A percentile compares a stretch with the other conserved stretches of the same genome.
Evolutionary conservation across 140 eudicot species (phyloP).

Genomic region (Anethum foeniculum): DNA sequence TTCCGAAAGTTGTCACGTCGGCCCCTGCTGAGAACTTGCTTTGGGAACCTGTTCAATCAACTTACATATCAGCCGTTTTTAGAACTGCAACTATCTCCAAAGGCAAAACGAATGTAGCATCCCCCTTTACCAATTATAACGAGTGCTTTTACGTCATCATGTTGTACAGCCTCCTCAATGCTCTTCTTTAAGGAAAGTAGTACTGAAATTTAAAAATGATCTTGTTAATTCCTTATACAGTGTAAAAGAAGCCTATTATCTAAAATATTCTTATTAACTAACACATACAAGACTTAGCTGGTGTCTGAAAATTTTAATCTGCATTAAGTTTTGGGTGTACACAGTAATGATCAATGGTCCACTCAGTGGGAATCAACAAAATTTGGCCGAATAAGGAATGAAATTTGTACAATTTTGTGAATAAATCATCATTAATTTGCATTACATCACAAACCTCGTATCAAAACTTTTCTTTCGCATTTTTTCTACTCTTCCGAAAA

Average conservation of each 20-base stretch:
- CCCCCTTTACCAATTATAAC: slow-evolving; percentile 28
- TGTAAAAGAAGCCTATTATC: background rate
- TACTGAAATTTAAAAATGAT: slow-evolving; percentile 15
- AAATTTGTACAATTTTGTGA: background rate
- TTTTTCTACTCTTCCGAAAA: background rate
- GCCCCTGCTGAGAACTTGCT: slow-evolving; percentile 35
- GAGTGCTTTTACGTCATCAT: slow-evolving; percentile 31
- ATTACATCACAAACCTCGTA: background rate
- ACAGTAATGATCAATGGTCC: background rate
- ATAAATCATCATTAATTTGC: background rate
- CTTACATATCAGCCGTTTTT: background rate
- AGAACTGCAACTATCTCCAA: background rate
- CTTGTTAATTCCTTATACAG: background rate
- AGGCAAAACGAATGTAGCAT: background rate
- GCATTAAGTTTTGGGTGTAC: background rate
- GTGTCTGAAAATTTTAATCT: background rate
- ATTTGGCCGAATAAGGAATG: background rate
- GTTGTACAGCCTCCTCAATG: slow-evolving; percentile 22
- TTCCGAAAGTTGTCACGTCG: slow-evolving; percentile 31
- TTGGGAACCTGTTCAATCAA: slow-evolving; percentile 22
- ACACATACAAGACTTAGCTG: background rate
- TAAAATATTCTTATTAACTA: background rate
- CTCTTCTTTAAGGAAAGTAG: slow-evolving; percentile 29
- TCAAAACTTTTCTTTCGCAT: background rate
- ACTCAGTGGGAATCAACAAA: background rate